Percentiles rank a stretch among this genome's conserved stretches.
phyloP scores from a whole-genome alignment of 768 basidiomycete species.

The Leccinellum albellum region DNA sequence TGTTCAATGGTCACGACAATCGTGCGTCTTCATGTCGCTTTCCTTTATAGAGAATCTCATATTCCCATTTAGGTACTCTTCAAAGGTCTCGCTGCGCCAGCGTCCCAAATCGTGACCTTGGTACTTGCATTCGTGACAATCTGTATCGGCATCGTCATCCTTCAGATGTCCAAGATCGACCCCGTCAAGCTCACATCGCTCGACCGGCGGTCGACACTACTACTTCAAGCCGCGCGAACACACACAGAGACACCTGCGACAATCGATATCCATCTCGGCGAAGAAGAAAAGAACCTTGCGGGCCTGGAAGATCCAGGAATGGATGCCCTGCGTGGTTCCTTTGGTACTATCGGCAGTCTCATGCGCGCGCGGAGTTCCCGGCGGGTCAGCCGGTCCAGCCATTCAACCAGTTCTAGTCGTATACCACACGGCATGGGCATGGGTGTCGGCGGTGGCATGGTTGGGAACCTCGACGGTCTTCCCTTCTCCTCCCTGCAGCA shows the following conservation, averaged over 20 bases:
- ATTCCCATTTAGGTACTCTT: conserved; percentile 66
- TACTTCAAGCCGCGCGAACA: conserved; percentile 78
- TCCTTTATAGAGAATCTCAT: background rate
- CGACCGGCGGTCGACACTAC: conserved; percentile 85
- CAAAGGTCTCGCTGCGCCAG: conserved; percentile 80
- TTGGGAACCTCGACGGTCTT: conserved; percentile 23
- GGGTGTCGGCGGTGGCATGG: conserved; percentile 27
- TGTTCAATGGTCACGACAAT: conserved; percentile 82
- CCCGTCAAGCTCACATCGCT: conserved; percentile 73
- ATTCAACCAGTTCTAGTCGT: conserved; percentile 22
- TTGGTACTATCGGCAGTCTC: conserved; percentile 88
- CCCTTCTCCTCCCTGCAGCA: conserved; percentile 24
- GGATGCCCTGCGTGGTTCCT: conserved; percentile 86
- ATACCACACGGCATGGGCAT: conserved; percentile 18
- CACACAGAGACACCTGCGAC: conserved; percentile 54
- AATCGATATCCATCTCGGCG: conserved; percentile 33
- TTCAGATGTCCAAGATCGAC: conserved; percentile 95
- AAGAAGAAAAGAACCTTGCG: conserved; percentile 58
- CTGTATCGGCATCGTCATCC: conserved; percentile 87
- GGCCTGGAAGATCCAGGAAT: conserved; percentile 89
- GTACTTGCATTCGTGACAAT: conserved; percentile 91
- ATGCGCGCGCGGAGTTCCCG: conserved; percentile 64
- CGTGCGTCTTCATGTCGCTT: conserved; percentile 39
- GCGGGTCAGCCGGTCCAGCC: conserved; percentile 48
- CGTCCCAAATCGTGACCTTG: conserved; percentile 79